These are phyloP conservation scores for Asterophora parasitica DNA, from an alignment of 768 basidiomycete species.

Conservation along the genomic window DNA sequence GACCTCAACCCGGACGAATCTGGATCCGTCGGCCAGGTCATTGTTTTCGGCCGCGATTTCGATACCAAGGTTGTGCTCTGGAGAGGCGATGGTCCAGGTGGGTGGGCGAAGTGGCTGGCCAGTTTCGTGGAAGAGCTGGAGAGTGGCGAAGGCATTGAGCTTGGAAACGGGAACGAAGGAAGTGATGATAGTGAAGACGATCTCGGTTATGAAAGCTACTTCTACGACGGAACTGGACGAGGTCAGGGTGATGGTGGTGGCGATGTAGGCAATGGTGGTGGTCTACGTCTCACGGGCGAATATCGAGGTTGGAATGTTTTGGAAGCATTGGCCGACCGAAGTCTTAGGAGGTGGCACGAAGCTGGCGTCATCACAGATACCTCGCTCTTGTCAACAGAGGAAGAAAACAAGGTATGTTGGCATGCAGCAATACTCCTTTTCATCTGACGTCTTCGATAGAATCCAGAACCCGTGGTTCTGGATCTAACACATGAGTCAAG, in stretches of 20 bases:
- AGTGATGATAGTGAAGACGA: slow-evolving; percentile 79
- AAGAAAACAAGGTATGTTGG: slow-evolving; percentile 46
- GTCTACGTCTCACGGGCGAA: slow-evolving; percentile 74
- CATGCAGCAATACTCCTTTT: neutral
- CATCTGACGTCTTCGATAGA: slow-evolving; percentile 22
- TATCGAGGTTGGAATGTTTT: slow-evolving; percentile 91
- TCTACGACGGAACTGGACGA: slow-evolving; percentile 72
- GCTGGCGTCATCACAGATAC: slow-evolving; percentile 62
- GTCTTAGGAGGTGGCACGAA: slow-evolving; percentile 82
- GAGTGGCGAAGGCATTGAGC: slow-evolving; percentile 81
- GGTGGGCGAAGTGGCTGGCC: slow-evolving; percentile 95
- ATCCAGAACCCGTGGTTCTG: slow-evolving; percentile 38
- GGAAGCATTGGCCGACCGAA: slow-evolving; percentile 91
- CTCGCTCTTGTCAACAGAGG: slow-evolving; percentile 32
- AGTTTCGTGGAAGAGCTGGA: slow-evolving; percentile 91
- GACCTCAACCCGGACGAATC: slow-evolving; percentile 83
- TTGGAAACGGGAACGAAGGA: slow-evolving; percentile 52
- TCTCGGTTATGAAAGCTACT: slow-evolving; percentile 84
- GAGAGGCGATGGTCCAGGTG: slow-evolving; percentile 83
- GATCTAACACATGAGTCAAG: slow-evolving; percentile 37
- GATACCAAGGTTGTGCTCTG: slow-evolving; percentile 96
- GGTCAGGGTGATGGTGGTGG: slow-evolving; percentile 78
- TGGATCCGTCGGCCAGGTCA: slow-evolving; percentile 86
- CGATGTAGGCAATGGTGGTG: slow-evolving; percentile 64
- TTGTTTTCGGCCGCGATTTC: slow-evolving; percentile 98